Conservation (phyloP, 805 yeast species). For the Candida sithepensis region DNA sequence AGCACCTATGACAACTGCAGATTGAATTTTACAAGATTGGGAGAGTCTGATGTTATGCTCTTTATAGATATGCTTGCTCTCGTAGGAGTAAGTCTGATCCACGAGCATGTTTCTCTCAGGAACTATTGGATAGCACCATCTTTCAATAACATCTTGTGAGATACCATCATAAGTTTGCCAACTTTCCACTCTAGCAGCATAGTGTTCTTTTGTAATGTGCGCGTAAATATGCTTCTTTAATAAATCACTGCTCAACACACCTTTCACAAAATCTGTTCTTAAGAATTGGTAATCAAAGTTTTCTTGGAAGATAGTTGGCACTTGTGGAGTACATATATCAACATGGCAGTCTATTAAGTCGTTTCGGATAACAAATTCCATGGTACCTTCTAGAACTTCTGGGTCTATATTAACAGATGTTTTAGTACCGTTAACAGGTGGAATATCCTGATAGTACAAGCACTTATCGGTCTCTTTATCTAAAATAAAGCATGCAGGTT, state of each 20-base stretch:
- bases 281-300: constrained; percentile 90
- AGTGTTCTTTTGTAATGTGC: constrained; percentile 72
- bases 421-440: constrained; percentile 45
- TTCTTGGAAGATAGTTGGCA: constrained; percentile 93
- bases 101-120: constrained; percentile 78
- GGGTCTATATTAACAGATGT: constrained; percentile 68
- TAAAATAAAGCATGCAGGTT: constrained; percentile 81
- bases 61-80: constrained; percentile 82
- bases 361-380: constrained; percentile 77
- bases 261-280: constrained; percentile 84
- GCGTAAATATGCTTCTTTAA: constrained; percentile 89
- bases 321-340: constrained; percentile 91
- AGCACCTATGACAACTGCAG: constrained; percentile 79
- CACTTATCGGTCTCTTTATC: constrained; percentile 75
- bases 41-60: constrained; percentile 87
- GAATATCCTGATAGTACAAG: constrained; percentile 77
- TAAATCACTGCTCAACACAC: constrained; percentile 86
- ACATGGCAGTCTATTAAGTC: constrained; percentile 95
- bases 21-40: constrained; percentile 83
- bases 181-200: constrained; percentile 94
- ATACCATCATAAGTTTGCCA: constrained; percentile 92
- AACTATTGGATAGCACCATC: constrained; percentile 90
- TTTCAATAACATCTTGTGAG: constrained; percentile 81
- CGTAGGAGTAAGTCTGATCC: constrained; percentile 74
- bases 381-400: constrained; percentile 73